Evolutionary conservation across 1,284 basidiomycete genomes (phyloP).

Genomic region (Vanrija humicola): DNA sequence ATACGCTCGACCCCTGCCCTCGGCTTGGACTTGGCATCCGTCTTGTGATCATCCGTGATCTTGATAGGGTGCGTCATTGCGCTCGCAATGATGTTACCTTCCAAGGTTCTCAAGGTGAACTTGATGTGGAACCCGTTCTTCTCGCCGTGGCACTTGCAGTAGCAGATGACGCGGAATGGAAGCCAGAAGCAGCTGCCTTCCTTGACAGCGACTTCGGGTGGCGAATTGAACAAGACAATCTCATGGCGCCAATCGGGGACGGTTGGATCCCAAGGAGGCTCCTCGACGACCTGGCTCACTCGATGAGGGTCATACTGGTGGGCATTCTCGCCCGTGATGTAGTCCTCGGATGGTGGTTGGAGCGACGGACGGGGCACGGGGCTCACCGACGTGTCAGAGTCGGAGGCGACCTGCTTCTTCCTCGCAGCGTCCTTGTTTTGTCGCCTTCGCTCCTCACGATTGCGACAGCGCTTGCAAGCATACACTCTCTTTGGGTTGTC

Average conservation of each 20-base stretch:
- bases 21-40: constrained; percentile 52
- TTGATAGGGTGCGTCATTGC: constrained; percentile 89
- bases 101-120: constrained; percentile 78
- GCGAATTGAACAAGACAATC: constrained; percentile 94
- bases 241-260: constrained; percentile 52
- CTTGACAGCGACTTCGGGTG: constrained; percentile 84
- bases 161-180: constrained; percentile 95
- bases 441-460: constrained; percentile 64
- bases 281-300: constrained; percentile 38
- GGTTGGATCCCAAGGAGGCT: constrained; percentile 41
- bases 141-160: constrained; percentile 97
- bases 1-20: constrained; percentile 17
- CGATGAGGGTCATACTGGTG: constrained; percentile 40
- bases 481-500: constrained; percentile 55
- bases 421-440: constrained; percentile 39
- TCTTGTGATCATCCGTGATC: constrained; percentile 99
- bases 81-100: constrained; percentile 74
- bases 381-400: constrained; percentile 24
- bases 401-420: constrained; percentile 34
- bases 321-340: constrained; percentile 39
- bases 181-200: constrained; percentile 76
- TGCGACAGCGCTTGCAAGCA: constrained; percentile 77
- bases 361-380: constrained; percentile 13
- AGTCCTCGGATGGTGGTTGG: constrained; percentile 30
- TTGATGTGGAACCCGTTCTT: constrained; percentile 92